Percentiles rank a stretch among this genome's conserved stretches.
Conservation (phyloP, 805 yeast genomes). For the Candida maesae region DNA sequence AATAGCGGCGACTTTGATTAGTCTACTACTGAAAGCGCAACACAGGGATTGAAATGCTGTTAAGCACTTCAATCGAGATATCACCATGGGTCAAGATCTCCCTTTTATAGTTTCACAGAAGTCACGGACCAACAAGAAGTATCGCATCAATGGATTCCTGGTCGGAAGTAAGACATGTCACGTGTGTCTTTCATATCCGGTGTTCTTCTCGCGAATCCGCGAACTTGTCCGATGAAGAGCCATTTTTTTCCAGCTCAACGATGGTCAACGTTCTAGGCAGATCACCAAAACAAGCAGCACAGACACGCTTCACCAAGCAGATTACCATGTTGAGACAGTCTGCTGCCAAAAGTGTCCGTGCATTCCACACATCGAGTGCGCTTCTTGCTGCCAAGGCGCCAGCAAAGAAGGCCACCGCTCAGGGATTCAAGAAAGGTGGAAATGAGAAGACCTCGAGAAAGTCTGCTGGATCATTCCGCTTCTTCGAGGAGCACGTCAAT, state of each 20-base stretch:
- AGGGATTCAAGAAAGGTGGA: constrained; percentile 18
- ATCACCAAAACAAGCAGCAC: neutral
- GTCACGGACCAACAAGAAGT: too few species aligned
- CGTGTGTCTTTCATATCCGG: neutral
- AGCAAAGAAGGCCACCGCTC: constrained; percentile 18
- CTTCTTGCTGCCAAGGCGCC: constrained; percentile 6
- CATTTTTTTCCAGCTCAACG: neutral
- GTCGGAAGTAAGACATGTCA: too few species aligned
- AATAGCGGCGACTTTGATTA: too few species aligned
- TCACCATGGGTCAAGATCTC: too few species aligned
- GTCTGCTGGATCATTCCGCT: constrained; percentile 21
- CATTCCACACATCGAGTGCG: constrained; percentile 1
- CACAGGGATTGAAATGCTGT: too few species aligned
- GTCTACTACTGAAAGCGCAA: too few species aligned
- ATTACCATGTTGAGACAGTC: constrained; percentile 12
- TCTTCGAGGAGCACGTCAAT: constrained; percentile 20
- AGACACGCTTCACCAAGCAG: neutral
- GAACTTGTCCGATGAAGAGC: neutral
- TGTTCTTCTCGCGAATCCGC: neutral
- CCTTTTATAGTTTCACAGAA: too few species aligned
- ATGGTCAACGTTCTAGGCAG: neutral
- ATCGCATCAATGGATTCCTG: too few species aligned
- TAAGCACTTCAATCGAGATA: too few species aligned
- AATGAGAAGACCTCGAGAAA: constrained; percentile 11
- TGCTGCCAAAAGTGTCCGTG: constrained; percentile 1